phyloP scores from a whole-genome alignment of 106 monocot genomes.

The Platanthera zijinensis region DNA sequence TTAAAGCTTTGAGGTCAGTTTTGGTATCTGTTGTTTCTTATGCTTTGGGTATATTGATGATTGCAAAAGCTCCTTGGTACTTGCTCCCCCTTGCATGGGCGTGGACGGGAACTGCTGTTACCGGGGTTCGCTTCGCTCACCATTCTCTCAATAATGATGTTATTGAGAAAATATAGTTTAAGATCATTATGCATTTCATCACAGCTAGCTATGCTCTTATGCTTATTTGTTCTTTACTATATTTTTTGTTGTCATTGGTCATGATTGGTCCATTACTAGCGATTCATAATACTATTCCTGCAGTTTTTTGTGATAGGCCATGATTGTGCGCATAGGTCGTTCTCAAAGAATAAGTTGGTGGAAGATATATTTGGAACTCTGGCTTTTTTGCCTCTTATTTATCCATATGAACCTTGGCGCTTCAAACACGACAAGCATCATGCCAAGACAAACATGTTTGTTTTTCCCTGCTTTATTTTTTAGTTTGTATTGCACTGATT shows the following conservation, averaged over 20 bases:
- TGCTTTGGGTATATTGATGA: constrained; percentile 61
- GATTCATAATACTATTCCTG: not conserved
- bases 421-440: constrained; percentile 96
- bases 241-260: constrained; percentile 89
- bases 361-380: constrained; percentile 96
- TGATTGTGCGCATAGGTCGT: constrained; percentile 97
- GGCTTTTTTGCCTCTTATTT: constrained; percentile 89
- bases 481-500: not conserved
- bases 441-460: constrained; percentile 97
- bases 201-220: not conserved
- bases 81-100: constrained; percentile 93
- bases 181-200: not conserved
- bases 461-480: constrained; percentile 16
- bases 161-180: not conserved
- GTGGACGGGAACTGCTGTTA: constrained; percentile 92
- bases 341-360: constrained; percentile 88
- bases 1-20: constrained; percentile 89
- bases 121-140: constrained; percentile 58
- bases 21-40: constrained; percentile 78
- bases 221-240: not conserved
- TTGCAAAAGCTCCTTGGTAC: constrained; percentile 82
- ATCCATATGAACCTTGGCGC: constrained; percentile 98
- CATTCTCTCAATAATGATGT: not conserved
- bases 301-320: constrained; percentile 99
- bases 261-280: constrained; percentile 44